A percentile compares a stretch with the other conserved stretches of the same genome.
phyloP scores from a whole-genome alignment of 2,329 filamentous ascomycete species.

The Cyphellophora attinorum region DNA sequence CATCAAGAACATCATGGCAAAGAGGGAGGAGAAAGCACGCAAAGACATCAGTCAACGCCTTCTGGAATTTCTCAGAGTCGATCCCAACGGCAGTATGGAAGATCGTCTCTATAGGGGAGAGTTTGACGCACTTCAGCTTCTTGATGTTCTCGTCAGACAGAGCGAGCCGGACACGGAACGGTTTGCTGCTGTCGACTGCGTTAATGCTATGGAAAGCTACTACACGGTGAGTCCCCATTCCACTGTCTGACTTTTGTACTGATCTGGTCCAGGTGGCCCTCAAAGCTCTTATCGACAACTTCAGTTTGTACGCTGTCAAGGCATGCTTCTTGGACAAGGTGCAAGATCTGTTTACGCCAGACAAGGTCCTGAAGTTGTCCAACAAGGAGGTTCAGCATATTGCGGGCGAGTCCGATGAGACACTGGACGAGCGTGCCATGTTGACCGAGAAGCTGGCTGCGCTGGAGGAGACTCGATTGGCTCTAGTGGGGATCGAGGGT shows the following conservation, averaged over 20 bases:
- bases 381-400: conserved; percentile 25
- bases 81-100: background rate
- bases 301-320: conserved; percentile 40
- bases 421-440: conserved; percentile 9
- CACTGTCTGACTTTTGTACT: background rate
- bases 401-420: conserved; percentile 24
- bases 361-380: conserved; percentile 26
- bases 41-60: conserved; percentile 5
- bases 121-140: conserved; percentile 12
- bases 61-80: conserved; percentile 1
- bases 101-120: background rate
- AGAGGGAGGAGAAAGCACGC: conserved; percentile 3
- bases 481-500: too few species aligned
- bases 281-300: conserved; percentile 38
- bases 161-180: conserved; percentile 16
- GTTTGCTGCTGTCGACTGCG: conserved; percentile 30
- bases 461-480: too few species aligned
- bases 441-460: conserved; percentile 22
- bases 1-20: conserved; percentile 24
- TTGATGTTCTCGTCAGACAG: conserved; percentile 18
- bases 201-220: conserved; percentile 37
- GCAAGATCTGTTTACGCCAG: conserved; percentile 31
- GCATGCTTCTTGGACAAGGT: conserved; percentile 37
- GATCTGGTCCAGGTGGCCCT: conserved; percentile 30
- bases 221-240: conserved; percentile 28